These are phyloP conservation scores for Venturia oleaginea DNA, from an alignment of 2,329 filamentous ascomycete genomes.

Conservation along the genomic window DNA sequence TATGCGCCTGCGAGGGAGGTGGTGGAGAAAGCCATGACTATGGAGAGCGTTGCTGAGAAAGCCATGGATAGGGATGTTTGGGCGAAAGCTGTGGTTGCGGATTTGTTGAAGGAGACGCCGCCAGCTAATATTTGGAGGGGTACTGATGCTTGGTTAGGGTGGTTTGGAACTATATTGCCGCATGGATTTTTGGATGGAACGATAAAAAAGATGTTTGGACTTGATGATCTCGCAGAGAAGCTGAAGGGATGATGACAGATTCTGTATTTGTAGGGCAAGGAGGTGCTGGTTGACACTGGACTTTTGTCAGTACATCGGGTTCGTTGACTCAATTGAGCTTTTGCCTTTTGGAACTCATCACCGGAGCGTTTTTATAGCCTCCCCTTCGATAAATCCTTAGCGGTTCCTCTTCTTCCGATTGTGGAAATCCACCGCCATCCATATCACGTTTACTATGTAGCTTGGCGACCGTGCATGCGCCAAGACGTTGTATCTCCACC, in stretches of 20 bases:
- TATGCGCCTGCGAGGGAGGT: slow-evolving; percentile 44
- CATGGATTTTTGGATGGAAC: slow-evolving; percentile 16
- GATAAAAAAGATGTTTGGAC: slow-evolving; percentile 5
- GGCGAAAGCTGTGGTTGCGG: slow-evolving; percentile 45
- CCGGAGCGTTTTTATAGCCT: too few relatives aligned
- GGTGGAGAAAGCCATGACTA: slow-evolving; percentile 36
- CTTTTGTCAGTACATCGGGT: too few relatives aligned
- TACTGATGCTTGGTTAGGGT: slow-evolving; percentile 39
- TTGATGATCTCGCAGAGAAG: slow-evolving; percentile 12
- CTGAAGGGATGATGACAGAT: slow-evolving; percentile 21
- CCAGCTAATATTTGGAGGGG: slow-evolving; percentile 47
- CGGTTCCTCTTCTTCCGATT: too few relatives aligned
- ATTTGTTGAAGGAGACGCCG: slow-evolving; percentile 35
- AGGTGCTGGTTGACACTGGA: not conserved
- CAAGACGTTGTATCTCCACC: not conserved
- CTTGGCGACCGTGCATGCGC: not conserved
- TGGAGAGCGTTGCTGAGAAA: slow-evolving; percentile 45
- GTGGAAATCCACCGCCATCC: too few relatives aligned
- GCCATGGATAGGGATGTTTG: slow-evolving; percentile 45
- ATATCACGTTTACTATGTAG: too few relatives aligned
- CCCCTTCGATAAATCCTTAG: too few relatives aligned
- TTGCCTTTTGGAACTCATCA: too few relatives aligned
- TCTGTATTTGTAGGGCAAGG: not conserved
- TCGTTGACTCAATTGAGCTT: too few relatives aligned
- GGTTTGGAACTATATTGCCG: slow-evolving; percentile 42